Evolutionary conservation across 371 early-diverging fungal species (phyloP).

Genomic region (Lichtheimia corymbifera): DNA sequence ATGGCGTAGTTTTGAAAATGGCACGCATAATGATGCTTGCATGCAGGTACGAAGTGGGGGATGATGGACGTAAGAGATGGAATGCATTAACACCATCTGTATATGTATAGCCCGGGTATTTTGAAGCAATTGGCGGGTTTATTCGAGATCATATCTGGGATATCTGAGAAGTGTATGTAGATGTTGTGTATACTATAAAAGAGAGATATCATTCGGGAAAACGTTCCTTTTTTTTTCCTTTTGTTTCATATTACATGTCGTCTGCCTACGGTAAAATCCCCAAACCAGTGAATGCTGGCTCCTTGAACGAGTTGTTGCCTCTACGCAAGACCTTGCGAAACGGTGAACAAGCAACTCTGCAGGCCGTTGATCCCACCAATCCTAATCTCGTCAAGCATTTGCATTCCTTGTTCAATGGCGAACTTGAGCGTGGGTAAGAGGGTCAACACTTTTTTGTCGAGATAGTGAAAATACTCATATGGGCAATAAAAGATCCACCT

Average conservation of each 20-base stretch:
- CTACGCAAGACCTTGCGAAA: slow-evolving; percentile 40
- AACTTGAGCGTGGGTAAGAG: slow-evolving; percentile 61
- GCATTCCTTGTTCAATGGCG: slow-evolving; percentile 62
- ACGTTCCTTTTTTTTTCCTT: slow-evolving; percentile 10
- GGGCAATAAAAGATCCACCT: slow-evolving; percentile 53
- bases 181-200: too few species aligned
- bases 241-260: slow-evolving; percentile 47
- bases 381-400: slow-evolving; percentile 42
- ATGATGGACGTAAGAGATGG: not conserved
- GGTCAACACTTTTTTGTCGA: not conserved
- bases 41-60: slow-evolving; percentile 38
- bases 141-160: slow-evolving; percentile 27
- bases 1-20: slow-evolving; percentile 73
- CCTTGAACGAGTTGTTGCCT: slow-evolving; percentile 45
- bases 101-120: slow-evolving; percentile 72
- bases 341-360: slow-evolving; percentile 28
- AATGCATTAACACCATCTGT: not conserved
- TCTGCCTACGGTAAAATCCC: slow-evolving; percentile 65
- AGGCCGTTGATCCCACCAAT: slow-evolving; percentile 29
- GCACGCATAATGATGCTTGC: slow-evolving; percentile 94
- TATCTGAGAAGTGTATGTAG: not conserved
- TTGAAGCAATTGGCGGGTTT: slow-evolving; percentile 70
- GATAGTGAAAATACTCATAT: not conserved
- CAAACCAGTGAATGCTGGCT: slow-evolving; percentile 30
- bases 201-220: not conserved